Percentiles rank a stretch among this genome's conserved stretches.
Conservation (phyloP, 1,284 basidiomycete species). For the Coriolopsis trogii region DNA sequence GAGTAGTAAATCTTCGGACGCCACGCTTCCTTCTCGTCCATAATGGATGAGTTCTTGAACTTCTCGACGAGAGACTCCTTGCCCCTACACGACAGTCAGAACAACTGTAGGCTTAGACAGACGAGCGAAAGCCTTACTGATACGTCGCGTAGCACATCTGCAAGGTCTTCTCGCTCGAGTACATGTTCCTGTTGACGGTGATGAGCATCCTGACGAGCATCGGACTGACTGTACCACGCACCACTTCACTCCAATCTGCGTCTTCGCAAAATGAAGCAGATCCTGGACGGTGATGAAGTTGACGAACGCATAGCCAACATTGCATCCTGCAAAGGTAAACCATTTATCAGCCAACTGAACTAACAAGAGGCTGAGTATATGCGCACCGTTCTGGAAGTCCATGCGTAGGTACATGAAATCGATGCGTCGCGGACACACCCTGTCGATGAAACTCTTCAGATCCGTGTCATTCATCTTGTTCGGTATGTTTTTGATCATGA, state of each 20-base stretch:
- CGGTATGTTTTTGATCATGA: conserved; percentile 89
- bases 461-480: conserved; percentile 87
- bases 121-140: conserved; percentile 54
- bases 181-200: conserved; percentile 69
- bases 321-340: conserved; percentile 57
- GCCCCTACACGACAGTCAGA: conserved; percentile 49
- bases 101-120: not conserved
- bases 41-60: conserved; percentile 84
- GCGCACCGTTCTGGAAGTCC: conserved; percentile 79
- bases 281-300: conserved; percentile 83
- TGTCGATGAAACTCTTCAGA: conserved; percentile 67
- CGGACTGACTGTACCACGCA: conserved; percentile 30
- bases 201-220: conserved; percentile 4
- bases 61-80: conserved; percentile 86
- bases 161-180: conserved; percentile 83
- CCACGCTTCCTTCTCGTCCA: conserved; percentile 82
- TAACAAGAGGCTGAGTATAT: conserved; percentile 5
- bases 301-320: conserved; percentile 87
- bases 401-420: conserved; percentile 87
- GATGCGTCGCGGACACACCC: conserved; percentile 68
- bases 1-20: conserved; percentile 86
- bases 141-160: conserved; percentile 89
- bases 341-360: not conserved
- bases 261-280: conserved; percentile 73
- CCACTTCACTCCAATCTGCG: conserved; percentile 79